Evolutionary conservation across 305 asterid species (phyloP).

Genomic region (Lippia alba): DNA sequence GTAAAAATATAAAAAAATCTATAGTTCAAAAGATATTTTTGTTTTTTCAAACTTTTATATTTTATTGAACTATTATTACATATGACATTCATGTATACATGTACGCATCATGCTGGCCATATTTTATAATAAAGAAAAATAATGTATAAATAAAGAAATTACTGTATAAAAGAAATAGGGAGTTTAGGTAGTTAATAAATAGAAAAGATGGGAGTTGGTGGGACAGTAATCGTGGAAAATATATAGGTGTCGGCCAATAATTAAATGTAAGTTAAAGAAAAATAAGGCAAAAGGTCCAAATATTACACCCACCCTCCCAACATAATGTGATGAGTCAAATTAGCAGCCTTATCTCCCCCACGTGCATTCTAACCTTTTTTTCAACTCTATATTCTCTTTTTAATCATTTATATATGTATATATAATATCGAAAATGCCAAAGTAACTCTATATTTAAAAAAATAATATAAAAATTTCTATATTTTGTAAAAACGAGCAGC

Average conservation of each 20-base stretch:
- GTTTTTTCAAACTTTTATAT: too few relatives aligned
- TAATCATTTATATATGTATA: not conserved
- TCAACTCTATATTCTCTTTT: slow-evolving; percentile 2
- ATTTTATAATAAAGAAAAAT: not conserved
- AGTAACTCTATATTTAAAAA: too few relatives aligned
- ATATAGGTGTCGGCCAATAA: slow-evolving; percentile 45
- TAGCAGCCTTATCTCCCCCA: slow-evolving; percentile 51
- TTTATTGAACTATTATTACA: too few relatives aligned
- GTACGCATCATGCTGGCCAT: too few relatives aligned
- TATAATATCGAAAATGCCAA: too few relatives aligned
- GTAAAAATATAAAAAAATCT: too few relatives aligned
- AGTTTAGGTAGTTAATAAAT: not conserved
- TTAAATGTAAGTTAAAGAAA: slow-evolving; percentile 11
- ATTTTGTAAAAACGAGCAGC: too few relatives aligned
- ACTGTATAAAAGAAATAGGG: too few relatives aligned
- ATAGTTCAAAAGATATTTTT: too few relatives aligned
- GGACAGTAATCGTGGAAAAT: not conserved
- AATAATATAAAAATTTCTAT: too few relatives aligned
- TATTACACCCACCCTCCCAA: slow-evolving; percentile 38
- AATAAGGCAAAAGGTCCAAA: slow-evolving; percentile 13
- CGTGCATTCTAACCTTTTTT: slow-evolving; percentile 31
- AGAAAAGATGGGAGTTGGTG: not conserved
- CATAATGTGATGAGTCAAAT: slow-evolving; percentile 43
- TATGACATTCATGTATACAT: too few relatives aligned
- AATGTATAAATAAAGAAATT: too few relatives aligned